A percentile compares a stretch with the other conserved stretches of the same genome.
phyloP scores from a whole-genome alignment of 1,284 basidiomycete genomes.

The Cerrena zonata region DNA sequence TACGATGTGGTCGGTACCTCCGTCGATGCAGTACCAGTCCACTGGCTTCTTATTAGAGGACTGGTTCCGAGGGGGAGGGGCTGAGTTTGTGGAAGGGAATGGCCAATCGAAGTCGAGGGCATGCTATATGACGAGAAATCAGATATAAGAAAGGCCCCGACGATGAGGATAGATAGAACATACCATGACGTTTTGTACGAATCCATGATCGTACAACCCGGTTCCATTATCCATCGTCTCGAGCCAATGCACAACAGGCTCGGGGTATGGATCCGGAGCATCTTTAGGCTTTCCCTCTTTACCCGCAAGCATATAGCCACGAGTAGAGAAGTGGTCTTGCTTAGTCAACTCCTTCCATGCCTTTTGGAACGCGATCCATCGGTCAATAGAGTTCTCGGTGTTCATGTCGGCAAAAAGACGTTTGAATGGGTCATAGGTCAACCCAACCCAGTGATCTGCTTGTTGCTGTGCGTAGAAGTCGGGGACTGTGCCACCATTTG shows the following conservation, averaged over 20 bases:
- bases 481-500: constrained; percentile 10
- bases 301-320: no score
- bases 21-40: constrained; percentile 13
- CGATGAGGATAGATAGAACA: no score
- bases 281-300: constrained; percentile 8
- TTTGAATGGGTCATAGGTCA: constrained; percentile 1
- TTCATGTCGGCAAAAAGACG: constrained; percentile 3
- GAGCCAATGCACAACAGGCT: constrained; percentile 18
- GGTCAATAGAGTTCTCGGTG: no score
- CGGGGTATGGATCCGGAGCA: no score
- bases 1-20: constrained; percentile 11
- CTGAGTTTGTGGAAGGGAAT: not conserved
- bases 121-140: no score
- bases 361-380: constrained; percentile 10
- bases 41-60: no score
- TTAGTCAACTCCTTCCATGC: constrained; percentile 16
- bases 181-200: constrained; percentile 18
- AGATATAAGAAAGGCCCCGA: no score
- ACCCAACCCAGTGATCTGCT: not conserved
- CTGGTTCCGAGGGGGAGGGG: not conserved
- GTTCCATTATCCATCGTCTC: constrained; percentile 20
- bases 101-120: constrained; percentile 13
- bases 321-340: constrained; percentile 16
- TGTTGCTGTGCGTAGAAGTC: not conserved
- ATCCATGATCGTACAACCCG: constrained; percentile 16